Base-by-base conservation (phyloP, 495 filamentous ascomycete genomes). In the Cercophora samala region DNA sequence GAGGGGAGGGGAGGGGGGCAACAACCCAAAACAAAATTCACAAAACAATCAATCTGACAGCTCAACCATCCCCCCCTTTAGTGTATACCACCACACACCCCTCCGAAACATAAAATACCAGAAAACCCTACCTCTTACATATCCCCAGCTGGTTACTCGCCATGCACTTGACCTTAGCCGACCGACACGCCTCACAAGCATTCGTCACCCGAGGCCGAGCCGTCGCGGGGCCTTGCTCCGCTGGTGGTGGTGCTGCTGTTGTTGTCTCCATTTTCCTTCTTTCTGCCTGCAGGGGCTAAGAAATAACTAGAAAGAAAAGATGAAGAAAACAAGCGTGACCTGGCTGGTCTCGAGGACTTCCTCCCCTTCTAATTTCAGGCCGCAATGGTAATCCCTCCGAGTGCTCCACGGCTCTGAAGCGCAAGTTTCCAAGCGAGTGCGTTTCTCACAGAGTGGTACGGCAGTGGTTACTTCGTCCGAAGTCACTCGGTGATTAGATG, bases 141-240 rank as follows among this genome's bases (percentile, higher is more conserved):
- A 82, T 81, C 8, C 76, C 78, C 18, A 76, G 65, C 63, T 81
- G 78, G 17, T 70, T 68, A 29, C 78, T 78, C 2, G 76, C 67
- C 65, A 81, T 79, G 66, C 81, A 83, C 60, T 77, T 81, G 3
- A 82, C 69, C 69, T 83, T 83, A 42, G 80, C 79, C 18, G 69
- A 73, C 58, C 81, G 72, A 66, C 81, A 83, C 0, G 81, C 79
- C 66, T 82, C 81, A 42, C 81, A 83, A 24, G 81, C 81, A 65
- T 80, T 78, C 42, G 73, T 73, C 61, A 81, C 74, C 62, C 80
- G 68, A 17, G 72, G 63, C 17, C 67, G 71, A 22, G 71, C 63
- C 21, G 52, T 46, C 26, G 66, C 66, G 8, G 60, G 25, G 58
- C 5, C 21, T 64, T 29, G 52, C 18, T 51, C 21, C 11, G 24